Percentiles rank a stretch among this genome's conserved stretches.
Evolutionary conservation across 768 basidiomycete species (phyloP).

Genomic region (Steccherinum ochraceum): DNA sequence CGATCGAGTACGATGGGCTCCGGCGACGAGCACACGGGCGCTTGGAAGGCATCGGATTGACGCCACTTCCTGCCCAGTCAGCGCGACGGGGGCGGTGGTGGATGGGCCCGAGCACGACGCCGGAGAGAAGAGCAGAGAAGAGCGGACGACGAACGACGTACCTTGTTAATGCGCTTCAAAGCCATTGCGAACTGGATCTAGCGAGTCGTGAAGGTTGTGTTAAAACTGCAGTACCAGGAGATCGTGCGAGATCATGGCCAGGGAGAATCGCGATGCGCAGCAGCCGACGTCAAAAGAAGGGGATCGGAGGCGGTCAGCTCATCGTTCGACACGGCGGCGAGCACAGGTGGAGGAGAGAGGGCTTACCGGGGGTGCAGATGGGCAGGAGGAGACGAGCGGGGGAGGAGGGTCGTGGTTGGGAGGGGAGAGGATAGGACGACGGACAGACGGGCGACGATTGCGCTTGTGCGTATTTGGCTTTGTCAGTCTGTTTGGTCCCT

Average conservation of each 20-base stretch:
- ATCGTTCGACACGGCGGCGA: conserved; percentile 1
- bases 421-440: not conserved
- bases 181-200: conserved; percentile 54
- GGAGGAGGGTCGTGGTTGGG: conserved; percentile 13
- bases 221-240: conserved; percentile 6
- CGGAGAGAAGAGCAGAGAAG: not conserved
- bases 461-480: conserved; percentile 1
- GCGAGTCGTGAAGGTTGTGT: conserved; percentile 12
- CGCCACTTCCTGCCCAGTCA: conserved; percentile 2
- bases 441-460: not conserved
- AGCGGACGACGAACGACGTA: conserved; percentile 26
- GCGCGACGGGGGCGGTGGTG: conserved; percentile 2
- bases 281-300: conserved; percentile 5
- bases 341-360: conserved; percentile 1
- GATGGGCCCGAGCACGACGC: conserved; percentile 5
- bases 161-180: conserved; percentile 99
- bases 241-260: conserved; percentile 21
- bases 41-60: not conserved
- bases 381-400: conserved; percentile 19
- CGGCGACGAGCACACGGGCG: not conserved
- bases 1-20: conserved; percentile 8
- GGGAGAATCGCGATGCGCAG: conserved; percentile 32
- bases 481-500: conserved; percentile 1
- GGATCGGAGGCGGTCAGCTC: not conserved
- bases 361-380: conserved; percentile 9